Evolutionary conservation across 345 rosid species (phyloP).

Genomic region (Gossypium sturtianum): DNA sequence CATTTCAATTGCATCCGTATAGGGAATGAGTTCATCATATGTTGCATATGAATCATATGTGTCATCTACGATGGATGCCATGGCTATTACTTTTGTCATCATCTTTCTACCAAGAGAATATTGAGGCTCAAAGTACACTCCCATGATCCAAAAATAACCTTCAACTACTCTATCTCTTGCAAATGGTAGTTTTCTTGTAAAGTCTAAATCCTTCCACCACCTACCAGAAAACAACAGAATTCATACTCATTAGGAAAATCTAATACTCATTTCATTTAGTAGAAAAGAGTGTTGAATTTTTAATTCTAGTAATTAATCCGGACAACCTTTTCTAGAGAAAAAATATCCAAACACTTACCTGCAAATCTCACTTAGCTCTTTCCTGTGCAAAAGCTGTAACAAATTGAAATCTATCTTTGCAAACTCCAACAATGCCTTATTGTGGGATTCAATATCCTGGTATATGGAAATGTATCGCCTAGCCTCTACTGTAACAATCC

Average conservation of each 20-base stretch:
- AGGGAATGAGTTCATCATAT: background rate
- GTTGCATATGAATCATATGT: background rate
- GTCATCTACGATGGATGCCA: background rate
- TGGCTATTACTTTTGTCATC: background rate
- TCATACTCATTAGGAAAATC: background rate
- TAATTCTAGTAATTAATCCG: too few relatives aligned
- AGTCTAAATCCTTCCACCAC: conserved; percentile 3
- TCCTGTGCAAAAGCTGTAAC: background rate
- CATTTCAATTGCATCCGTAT: background rate
- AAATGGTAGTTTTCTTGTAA: background rate
- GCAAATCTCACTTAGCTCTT: background rate
- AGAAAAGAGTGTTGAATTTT: background rate
- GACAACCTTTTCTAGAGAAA: too few relatives aligned
- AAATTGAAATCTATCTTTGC: background rate
- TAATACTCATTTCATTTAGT: background rate
- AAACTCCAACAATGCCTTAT: background rate
- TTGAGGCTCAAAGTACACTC: background rate
- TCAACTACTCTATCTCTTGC: conserved; percentile 5
- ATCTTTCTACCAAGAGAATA: conserved; percentile 3
- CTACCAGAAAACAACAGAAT: background rate
- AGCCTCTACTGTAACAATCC: conserved; percentile 10
- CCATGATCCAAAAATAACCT: background rate
- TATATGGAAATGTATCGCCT: conserved; percentile 19
- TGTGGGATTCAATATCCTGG: background rate
- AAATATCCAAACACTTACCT: background rate